phyloP scores from a whole-genome alignment of 2,329 filamentous ascomycete genomes.

The Spiromastix sp. region DNA sequence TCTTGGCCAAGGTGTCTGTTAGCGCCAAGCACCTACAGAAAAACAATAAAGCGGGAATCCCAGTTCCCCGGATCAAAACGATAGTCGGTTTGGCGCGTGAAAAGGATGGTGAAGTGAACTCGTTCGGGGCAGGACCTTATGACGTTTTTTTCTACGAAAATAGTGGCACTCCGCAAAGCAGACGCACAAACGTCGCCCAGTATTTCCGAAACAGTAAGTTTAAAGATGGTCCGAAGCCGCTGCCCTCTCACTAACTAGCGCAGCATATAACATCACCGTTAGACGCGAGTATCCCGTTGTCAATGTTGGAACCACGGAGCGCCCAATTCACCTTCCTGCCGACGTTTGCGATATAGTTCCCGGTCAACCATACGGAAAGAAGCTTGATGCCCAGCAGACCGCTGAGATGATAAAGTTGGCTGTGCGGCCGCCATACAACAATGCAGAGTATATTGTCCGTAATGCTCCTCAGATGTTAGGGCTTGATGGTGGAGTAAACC shows the following conservation, averaged over 20 bases:
- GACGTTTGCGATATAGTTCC: slow-evolving; percentile 55
- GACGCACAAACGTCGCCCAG: slow-evolving; percentile 42
- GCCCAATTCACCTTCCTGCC: slow-evolving; percentile 55
- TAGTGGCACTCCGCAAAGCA: too few species aligned
- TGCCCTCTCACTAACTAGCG: slow-evolving; percentile 3
- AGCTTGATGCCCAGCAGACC: slow-evolving; percentile 52
- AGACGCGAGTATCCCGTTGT: slow-evolving; percentile 46
- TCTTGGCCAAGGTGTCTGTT: slow-evolving; percentile 34
- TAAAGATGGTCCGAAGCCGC: neutral
- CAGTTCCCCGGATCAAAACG: slow-evolving; percentile 32
- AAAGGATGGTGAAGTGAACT: slow-evolving; percentile 26
- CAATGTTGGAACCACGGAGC: slow-evolving; percentile 51
- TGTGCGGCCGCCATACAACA: slow-evolving; percentile 54
- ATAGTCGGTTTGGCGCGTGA: slow-evolving; percentile 37
- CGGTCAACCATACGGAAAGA: slow-evolving; percentile 53
- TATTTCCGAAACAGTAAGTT: slow-evolving; percentile 38
- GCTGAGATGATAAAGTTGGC: slow-evolving; percentile 62
- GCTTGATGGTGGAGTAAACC: slow-evolving; percentile 37
- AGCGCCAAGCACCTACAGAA: slow-evolving; percentile 29
- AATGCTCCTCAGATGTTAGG: slow-evolving; percentile 47
- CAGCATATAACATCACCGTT: slow-evolving; percentile 28
- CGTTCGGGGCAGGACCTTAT: slow-evolving; percentile 38
- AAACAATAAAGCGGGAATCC: slow-evolving; percentile 24
- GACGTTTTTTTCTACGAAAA: too few species aligned
- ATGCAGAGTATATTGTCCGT: slow-evolving; percentile 54